Conservation (phyloP, 257 asterid genomes). For the Verbena officinalis region DNA sequence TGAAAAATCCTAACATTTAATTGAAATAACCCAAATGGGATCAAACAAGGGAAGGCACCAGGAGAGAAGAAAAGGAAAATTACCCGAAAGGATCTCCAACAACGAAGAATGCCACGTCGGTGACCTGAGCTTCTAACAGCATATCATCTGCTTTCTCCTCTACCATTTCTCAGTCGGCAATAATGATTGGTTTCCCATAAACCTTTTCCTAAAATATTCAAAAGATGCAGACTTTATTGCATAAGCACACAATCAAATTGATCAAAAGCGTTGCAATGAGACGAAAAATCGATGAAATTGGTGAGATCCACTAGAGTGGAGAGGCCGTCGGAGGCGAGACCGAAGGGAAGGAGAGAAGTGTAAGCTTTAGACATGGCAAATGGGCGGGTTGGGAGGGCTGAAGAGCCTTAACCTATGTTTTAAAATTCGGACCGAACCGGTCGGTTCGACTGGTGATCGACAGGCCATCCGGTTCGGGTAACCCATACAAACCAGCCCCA, state of each 20-base stretch:
- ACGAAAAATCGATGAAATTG: background rate
- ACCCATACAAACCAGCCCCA: no score
- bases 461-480: no score
- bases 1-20: background rate
- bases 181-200: conserved; percentile 67
- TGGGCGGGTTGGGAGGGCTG: no score
- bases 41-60: background rate
- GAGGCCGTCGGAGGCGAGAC: conserved; percentile 72
- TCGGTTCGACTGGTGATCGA: no score
- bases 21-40: conserved; percentile 3
- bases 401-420: no score
- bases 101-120: conserved; percentile 88
- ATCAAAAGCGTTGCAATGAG: background rate
- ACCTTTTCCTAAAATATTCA: conserved; percentile 58
- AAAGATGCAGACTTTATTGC: conserved; percentile 33
- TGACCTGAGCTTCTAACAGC: conserved; percentile 65
- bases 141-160: conserved; percentile 88
- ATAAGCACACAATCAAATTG: conserved; percentile 6
- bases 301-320: conserved; percentile 52
- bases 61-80: background rate
- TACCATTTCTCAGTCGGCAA: conserved; percentile 81
- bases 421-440: no score
- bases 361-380: conserved; percentile 90
- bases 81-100: conserved; percentile 99
- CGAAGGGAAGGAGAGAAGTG: conserved; percentile 94